Evolutionary conservation across 208 protist genomes (phyloP).

Genomic region (Angomonas ambiguus): DNA sequence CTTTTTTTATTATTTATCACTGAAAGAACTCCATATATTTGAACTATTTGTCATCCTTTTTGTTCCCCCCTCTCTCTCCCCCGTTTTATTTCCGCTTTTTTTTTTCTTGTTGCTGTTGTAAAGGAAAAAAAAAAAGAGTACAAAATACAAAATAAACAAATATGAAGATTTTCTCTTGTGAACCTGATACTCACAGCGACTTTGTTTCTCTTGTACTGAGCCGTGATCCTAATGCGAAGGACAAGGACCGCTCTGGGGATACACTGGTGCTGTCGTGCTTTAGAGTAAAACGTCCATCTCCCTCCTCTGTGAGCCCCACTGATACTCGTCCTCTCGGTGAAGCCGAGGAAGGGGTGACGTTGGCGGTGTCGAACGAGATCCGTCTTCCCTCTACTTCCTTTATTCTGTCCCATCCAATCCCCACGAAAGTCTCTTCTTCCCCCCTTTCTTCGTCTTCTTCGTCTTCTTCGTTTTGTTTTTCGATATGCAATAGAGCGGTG

Average conservation of each 20-base stretch:
- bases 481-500: not conserved
- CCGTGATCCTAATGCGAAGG: not conserved
- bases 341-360: no score
- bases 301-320: no score
- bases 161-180: constrained; percentile 83
- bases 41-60: not conserved
- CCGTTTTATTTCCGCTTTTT: constrained; percentile 14
- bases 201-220: constrained; percentile 53
- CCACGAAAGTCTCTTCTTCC: no score
- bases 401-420: no score
- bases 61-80: not conserved
- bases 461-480: no score
- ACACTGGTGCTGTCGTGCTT: not conserved
- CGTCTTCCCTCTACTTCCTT: no score
- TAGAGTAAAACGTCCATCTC: not conserved
- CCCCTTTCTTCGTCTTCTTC: no score
- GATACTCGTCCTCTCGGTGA: no score
- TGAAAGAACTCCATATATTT: not conserved
- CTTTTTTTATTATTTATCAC: constrained; percentile 3
- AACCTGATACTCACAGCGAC: constrained; percentile 80
- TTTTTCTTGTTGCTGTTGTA: constrained; percentile 9
- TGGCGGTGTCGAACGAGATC: no score
- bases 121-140: not conserved
- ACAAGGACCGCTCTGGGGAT: not conserved
- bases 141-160: not conserved